Evolutionary conservation across 2,329 filamentous ascomycete genomes (phyloP), one percentile per base, ranked within the genome.

Genomic region (Eurotiales sp.): DNA sequence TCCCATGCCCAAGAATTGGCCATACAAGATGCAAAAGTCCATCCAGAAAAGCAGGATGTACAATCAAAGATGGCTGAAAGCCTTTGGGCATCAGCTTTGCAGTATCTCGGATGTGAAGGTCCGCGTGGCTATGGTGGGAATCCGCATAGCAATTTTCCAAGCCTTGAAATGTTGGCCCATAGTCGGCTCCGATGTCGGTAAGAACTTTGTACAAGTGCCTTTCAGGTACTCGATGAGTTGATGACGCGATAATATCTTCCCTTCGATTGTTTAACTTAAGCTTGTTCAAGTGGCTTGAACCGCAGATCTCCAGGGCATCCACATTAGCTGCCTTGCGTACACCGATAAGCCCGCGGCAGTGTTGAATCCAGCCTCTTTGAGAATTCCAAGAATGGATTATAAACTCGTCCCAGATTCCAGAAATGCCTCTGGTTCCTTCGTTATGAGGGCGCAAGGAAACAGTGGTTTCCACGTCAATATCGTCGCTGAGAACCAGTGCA

Each of bases 161-260:
- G 3, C 77, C 74, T 59, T 78, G 77, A 65, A 83, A 82, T 0
- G 70, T 70, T 1, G 72, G 63, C 0, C 79, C 79, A 55, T 82
- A 82, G 1, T 67, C 64, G 0, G 78, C 76, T 0, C 79, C 79
- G 15, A 75, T 62, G 4, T 73, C 67, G 1, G 68, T 59, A 8
- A 82, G 69, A 12, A 63, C 58, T 2, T 76, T 66, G 50, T 82
- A 82, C 57, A 82, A 67, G 27, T 65, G 59, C 4, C 60, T 51
- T 27, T 64, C 55, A 10, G 67, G 58, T 14, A 77, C 61, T 10
- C 62, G 55, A 22, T 52, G 47, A n/a, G 17, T n/a, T 15, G 50
- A 52, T 3, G 29, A 15, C 5, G 27, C 15, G 34, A 37, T 11
- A 30, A 52, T 43, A 2, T 46, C 6, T 10, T 46, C 5, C 14